These are phyloP conservation scores for Laguncularia racemosa DNA, from an alignment of 345 rosid species.

Conservation along the genomic window DNA sequence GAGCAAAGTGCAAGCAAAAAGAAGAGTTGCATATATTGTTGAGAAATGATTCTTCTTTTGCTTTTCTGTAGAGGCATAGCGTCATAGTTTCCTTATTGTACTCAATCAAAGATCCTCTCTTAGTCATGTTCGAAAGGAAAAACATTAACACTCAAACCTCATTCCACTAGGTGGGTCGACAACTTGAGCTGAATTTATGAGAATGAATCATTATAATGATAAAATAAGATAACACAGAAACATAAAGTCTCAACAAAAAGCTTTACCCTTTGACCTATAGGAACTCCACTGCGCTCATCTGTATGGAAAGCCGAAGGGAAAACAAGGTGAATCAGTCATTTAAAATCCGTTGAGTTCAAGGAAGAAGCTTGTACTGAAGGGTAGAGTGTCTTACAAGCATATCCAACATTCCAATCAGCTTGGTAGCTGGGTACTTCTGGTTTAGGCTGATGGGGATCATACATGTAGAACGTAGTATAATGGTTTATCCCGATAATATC, in stretches of 20 bases:
- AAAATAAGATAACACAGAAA: too few relatives aligned
- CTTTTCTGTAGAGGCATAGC: too few relatives aligned
- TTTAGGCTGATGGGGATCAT: slow-evolving; percentile 18
- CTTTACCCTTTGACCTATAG: slow-evolving; percentile 44
- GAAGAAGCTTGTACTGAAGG: neutral
- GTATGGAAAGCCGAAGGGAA: slow-evolving; percentile 5
- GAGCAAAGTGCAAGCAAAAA: neutral
- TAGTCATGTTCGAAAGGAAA: too few relatives aligned
- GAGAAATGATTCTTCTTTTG: too few relatives aligned
- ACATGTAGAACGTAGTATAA: slow-evolving; percentile 43
- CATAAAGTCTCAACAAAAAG: neutral
- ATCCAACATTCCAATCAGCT: slow-evolving; percentile 46
- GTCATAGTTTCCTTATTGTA: too few relatives aligned
- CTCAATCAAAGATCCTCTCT: too few relatives aligned
- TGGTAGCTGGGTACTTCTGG: slow-evolving; percentile 40
- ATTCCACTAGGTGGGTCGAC: too few relatives aligned
- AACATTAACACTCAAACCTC: too few relatives aligned
- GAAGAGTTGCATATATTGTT: neutral
- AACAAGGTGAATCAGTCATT: neutral
- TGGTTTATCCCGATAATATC: slow-evolving; percentile 58
- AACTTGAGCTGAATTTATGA: too few relatives aligned
- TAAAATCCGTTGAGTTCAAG: neutral
- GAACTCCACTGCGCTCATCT: slow-evolving; percentile 37
- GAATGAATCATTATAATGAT: too few relatives aligned
- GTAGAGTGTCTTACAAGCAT: slow-evolving; percentile 34